Conservation (phyloP, 371 early-diverging fungal species). For the Coemansia sp. region DNA sequence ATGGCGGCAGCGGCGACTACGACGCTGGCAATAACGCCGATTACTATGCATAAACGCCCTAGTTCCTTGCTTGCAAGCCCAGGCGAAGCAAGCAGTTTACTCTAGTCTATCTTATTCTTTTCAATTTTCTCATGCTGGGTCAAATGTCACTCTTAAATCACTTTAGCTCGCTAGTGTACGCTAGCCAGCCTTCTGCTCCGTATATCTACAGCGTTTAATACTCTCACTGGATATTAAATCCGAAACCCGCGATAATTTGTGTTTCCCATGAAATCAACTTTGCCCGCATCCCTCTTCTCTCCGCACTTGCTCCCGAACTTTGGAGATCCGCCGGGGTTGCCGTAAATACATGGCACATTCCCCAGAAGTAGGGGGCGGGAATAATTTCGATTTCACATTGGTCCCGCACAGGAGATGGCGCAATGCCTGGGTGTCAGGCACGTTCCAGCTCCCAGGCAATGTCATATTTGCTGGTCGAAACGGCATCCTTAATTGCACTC, state of each 20-base stretch:
- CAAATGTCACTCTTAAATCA: slow-evolving; percentile 14
- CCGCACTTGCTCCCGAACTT: not conserved
- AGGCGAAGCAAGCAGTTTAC: not conserved
- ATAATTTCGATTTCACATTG: no score
- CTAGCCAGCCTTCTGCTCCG: no score
- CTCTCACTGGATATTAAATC: not conserved
- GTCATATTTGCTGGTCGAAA: not conserved
- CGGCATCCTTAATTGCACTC: not conserved
- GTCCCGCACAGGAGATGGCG: not conserved
- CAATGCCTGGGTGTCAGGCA: not conserved
- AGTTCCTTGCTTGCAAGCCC: not conserved
- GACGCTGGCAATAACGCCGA: not conserved
- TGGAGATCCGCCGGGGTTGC: not conserved
- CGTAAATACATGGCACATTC: no score
- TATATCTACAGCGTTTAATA: no score
- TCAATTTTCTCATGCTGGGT: slow-evolving; percentile 1
- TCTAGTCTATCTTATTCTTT: slow-evolving; percentile 1
- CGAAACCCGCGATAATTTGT: not conserved
- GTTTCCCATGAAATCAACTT: slow-evolving; percentile 3
- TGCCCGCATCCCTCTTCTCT: not conserved
- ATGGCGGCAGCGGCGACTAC: not conserved
- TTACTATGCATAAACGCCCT: slow-evolving; percentile 2
- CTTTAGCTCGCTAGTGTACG: no score
- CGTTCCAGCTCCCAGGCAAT: not conserved
- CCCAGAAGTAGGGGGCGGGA: no score